A percentile compares a stretch with the other conserved stretches of the same genome.
phyloP scores from a whole-genome alignment of 2,329 filamentous ascomycete genomes.

The Calonectria montana region DNA sequence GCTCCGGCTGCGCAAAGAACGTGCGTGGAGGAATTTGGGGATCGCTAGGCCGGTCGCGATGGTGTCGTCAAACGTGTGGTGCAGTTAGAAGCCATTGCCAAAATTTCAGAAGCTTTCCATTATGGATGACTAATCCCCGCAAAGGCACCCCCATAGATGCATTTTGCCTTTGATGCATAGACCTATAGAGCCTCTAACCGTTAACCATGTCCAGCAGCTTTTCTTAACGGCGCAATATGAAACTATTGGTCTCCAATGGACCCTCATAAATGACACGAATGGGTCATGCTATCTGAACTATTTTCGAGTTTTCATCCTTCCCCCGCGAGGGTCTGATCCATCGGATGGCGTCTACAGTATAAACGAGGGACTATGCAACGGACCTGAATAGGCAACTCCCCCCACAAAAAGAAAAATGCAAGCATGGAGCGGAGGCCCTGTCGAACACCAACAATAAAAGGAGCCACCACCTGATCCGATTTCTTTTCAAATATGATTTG shows the following conservation, averaged over 20 bases:
- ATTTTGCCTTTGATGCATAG: conserved; percentile 25
- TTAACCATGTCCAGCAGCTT: not conserved
- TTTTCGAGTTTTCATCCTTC: not conserved
- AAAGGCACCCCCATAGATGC: conserved; percentile 14
- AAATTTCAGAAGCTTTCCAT: conserved; percentile 33
- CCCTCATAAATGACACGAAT: not conserved
- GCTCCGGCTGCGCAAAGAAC: conserved; percentile 11
- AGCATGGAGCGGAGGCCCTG: no score
- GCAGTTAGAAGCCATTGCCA: conserved; percentile 28
- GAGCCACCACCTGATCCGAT: not conserved
- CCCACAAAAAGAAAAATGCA: not conserved
- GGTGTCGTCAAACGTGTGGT: conserved; percentile 19
- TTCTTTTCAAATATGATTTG: no score
- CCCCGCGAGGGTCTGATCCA: not conserved
- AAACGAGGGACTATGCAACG: no score
- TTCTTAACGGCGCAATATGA: not conserved
- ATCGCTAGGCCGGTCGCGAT: conserved; percentile 18
- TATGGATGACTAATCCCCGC: conserved; percentile 36
- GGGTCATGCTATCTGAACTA: not conserved
- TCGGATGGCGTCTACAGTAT: no score
- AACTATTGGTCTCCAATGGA: not conserved
- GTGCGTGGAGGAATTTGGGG: conserved; percentile 21
- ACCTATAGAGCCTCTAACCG: not conserved
- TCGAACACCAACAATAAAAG: not conserved
- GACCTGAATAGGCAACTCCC: no score